Conservation (phyloP, 83 land plant species). For the Diphasiastrum complanatum region DNA sequence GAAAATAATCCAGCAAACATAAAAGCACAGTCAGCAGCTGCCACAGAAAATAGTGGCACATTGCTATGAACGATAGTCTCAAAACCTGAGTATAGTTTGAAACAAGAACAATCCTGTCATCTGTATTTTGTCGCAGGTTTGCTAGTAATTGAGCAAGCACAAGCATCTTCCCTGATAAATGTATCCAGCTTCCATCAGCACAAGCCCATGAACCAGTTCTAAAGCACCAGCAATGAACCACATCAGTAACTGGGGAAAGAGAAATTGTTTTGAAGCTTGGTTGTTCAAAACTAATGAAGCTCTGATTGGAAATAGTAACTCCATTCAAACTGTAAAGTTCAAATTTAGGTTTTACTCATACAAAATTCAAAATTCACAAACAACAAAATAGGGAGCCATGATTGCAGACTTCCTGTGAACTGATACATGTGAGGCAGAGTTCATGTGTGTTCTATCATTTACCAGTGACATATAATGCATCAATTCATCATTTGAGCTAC, state of each 20-base stretch:
- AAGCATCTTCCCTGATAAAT: constrained; percentile 93
- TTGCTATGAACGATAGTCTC: neutral
- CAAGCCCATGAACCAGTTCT: constrained; percentile 91
- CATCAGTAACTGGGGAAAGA: too few species aligned
- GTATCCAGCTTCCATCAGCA: constrained; percentile 81
- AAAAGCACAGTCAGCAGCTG: neutral
- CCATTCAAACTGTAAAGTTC: too few species aligned
- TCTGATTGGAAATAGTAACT: too few species aligned
- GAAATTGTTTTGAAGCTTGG: too few species aligned
- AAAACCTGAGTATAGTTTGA: constrained; percentile 94
- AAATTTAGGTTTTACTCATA: too few species aligned
- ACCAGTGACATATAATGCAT: too few species aligned
- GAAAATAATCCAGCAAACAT: neutral
- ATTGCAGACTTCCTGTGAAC: too few species aligned
- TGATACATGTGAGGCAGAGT: too few species aligned
- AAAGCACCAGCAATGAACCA: neutral
- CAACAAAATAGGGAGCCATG: neutral
- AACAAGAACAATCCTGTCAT: constrained; percentile 96
- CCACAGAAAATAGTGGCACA: neutral
- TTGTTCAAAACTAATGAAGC: too few species aligned
- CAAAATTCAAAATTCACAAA: too few species aligned
- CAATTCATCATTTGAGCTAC: too few species aligned
- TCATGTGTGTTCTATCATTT: too few species aligned
- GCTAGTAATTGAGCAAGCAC: constrained; percentile 80
- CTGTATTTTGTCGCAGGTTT: constrained; percentile 65